Evolutionary conservation across 805 yeast species (phyloP), one percentile per base, ranked within the genome.

Genomic region (Cyberlindnera maclurae): DNA sequence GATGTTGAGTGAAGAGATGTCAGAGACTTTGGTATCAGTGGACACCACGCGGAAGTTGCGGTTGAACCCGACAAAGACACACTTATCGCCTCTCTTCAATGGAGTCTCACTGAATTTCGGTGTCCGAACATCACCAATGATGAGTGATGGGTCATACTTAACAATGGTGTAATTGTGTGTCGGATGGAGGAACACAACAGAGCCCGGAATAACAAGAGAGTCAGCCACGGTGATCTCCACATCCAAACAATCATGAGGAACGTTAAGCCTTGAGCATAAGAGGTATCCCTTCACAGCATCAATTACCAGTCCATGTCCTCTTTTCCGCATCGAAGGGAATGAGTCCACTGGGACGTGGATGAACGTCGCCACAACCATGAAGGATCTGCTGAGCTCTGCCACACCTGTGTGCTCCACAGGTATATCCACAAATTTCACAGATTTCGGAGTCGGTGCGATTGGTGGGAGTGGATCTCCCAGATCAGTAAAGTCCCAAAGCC

Each of bases 181-280:
- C 26, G 97, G 96, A 56, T 88, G 96, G 52, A 86, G 64, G 50
- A 87, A 89, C 16, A 78, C 78, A 18, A 88, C 93, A 45, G 77
- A 69, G 1, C 82, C 96, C 0, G 94, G 86, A 12, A 88, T 71
- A 46, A 80, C 76, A 16, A 85, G 75, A 1, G 95, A 82, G 46
- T 89, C 96, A 4, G 96, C 95, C 54, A 89, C 75, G 3, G 89
- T 78, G 15, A 89, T 71, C 34, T 75, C 68, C 17, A 88, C 70
- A 58, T 89, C 95, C 29, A 64, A 42, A 50, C 71, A 65, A 49
- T 84, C 95, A 62, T 87, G 95, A 7, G 96, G 95, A 18, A 88
- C 85, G 39, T 74, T 68, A 42, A 78, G 69, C 43, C 96, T 70
- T 3, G 95, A 82, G 2, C 82, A 86, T 37, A 89, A 62, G 4